A percentile compares a stretch with the other conserved stretches of the same genome.
phyloP scores from a whole-genome alignment of 1,284 basidiomycete genomes.

The Cryptococcus sp. region DNA sequence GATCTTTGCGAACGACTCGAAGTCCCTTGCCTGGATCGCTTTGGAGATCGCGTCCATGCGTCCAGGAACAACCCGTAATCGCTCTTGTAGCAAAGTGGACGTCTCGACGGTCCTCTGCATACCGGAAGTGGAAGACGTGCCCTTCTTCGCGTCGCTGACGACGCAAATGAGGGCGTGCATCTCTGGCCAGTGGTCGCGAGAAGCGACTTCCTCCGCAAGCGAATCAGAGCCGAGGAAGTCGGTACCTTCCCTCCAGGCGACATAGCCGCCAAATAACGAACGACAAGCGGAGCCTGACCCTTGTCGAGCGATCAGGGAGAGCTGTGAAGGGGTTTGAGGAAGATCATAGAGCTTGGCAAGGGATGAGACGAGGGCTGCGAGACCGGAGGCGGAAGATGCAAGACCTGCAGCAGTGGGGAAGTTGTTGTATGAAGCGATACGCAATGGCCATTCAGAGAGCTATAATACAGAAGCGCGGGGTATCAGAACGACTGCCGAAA shows the following conservation, averaged over 20 bases:
- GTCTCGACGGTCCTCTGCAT: slow-evolving; percentile 98
- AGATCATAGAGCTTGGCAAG: slow-evolving; percentile 85
- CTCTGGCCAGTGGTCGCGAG: slow-evolving; percentile 87
- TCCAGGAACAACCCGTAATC: slow-evolving; percentile 84
- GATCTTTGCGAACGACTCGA: slow-evolving; percentile 82
- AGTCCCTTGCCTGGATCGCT: slow-evolving; percentile 80
- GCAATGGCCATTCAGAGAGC: slow-evolving; percentile 73
- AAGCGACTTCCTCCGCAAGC: slow-evolving; percentile 82
- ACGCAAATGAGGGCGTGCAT: slow-evolving; percentile 98
- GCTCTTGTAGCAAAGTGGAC: slow-evolving; percentile 81
- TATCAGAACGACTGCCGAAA: neutral
- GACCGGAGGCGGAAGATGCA: slow-evolving; percentile 94
- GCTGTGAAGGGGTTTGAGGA: slow-evolving; percentile 65
- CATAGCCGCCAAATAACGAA: slow-evolving; percentile 94
- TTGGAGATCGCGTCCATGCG: slow-evolving; percentile 80
- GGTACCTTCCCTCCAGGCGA: slow-evolving; percentile 88
- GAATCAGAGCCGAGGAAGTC: slow-evolving; percentile 76
- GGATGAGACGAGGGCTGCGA: slow-evolving; percentile 90
- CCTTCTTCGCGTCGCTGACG: slow-evolving; percentile 95
- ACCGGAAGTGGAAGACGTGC: slow-evolving; percentile 88
- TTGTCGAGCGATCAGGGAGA: slow-evolving; percentile 93
- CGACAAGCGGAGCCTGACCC: slow-evolving; percentile 97
- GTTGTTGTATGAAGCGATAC: slow-evolving; percentile 95
- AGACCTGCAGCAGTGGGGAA: slow-evolving; percentile 98
- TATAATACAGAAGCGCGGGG: slow-evolving; percentile 40